These are phyloP conservation scores for Danielia oregonensis DNA, from an alignment of 805 yeast genomes.

Conservation along the genomic window DNA sequence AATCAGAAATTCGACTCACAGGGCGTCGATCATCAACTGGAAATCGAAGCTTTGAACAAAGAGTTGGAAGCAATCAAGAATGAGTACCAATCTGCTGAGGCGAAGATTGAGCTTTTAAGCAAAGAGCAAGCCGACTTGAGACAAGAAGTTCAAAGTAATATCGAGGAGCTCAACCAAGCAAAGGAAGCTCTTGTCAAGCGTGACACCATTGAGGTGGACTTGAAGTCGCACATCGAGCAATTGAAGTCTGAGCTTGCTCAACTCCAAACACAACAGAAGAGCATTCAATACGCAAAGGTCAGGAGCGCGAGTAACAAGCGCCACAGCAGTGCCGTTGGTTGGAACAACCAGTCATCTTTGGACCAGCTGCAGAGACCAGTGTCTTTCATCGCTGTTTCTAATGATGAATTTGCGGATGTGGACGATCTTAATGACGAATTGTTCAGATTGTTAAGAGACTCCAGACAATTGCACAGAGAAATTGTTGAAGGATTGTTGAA, in stretches of 20 bases:
- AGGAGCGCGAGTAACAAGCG: constrained; percentile 37
- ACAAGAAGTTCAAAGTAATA: constrained; percentile 56
- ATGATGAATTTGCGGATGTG: constrained; percentile 49
- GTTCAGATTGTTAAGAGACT: constrained; percentile 65
- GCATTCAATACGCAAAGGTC: constrained; percentile 30
- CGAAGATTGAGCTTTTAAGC: constrained; percentile 57
- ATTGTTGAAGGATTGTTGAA: constrained; percentile 81
- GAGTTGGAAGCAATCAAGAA: constrained; percentile 53
- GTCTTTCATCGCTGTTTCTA: constrained; percentile 57
- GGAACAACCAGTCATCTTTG: constrained; percentile 30
- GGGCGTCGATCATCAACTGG: constrained; percentile 45
- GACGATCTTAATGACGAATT: constrained; percentile 75
- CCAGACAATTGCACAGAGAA: constrained; percentile 72
- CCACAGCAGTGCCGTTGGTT: constrained; percentile 36
- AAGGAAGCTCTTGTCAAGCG: constrained; percentile 55
- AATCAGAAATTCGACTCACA: constrained; percentile 43
- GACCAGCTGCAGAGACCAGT: constrained; percentile 52
- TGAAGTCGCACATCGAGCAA: constrained; percentile 58
- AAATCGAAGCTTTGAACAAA: constrained; percentile 47
- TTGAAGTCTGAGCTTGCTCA: constrained; percentile 49
- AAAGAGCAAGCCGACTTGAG: constrained; percentile 60
- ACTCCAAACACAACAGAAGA: constrained; percentile 37
- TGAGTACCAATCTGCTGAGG: constrained; percentile 55
- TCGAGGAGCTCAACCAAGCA: constrained; percentile 60
- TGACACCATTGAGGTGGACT: constrained; percentile 61